Conservation (phyloP, 2,329 filamentous ascomycete genomes). For the Penicillium brevicompactum region DNA sequence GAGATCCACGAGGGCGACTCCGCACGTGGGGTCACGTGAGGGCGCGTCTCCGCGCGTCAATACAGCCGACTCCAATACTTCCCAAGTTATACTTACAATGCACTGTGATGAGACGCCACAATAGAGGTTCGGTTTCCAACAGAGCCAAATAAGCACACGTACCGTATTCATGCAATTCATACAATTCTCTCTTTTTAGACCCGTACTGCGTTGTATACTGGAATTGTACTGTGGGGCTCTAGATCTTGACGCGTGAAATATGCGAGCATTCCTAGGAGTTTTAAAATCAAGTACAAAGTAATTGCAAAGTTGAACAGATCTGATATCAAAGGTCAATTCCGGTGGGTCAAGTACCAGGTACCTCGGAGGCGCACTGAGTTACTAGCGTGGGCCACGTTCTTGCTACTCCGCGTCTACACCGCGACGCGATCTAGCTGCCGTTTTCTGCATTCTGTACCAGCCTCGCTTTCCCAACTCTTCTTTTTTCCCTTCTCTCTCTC, state of each 20-base stretch:
- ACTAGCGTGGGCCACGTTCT: constrained; percentile 32
- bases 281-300: not conserved
- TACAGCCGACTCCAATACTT: not conserved
- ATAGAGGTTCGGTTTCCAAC: not conserved
- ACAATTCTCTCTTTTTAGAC: too few relatives aligned
- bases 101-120: not conserved
- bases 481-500: constrained; percentile 8
- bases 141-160: not conserved
- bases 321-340: not conserved
- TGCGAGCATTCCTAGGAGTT: too few relatives aligned
- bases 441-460: constrained; percentile 27
- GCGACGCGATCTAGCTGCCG: constrained; percentile 34
- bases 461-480: constrained; percentile 12
- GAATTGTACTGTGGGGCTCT: not conserved
- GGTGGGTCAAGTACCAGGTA: constrained; percentile 11
- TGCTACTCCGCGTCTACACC: constrained; percentile 36
- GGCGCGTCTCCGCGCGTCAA: constrained; percentile 21
- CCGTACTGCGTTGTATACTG: not conserved
- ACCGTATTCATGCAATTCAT: not conserved
- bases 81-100: not conserved
- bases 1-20: constrained; percentile 1
- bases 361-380: constrained; percentile 15
- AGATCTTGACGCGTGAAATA: not conserved
- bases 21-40: constrained; percentile 21
- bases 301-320: not conserved